Conservation (phyloP, 83 land plant species). For the Thuja plicata region DNA sequence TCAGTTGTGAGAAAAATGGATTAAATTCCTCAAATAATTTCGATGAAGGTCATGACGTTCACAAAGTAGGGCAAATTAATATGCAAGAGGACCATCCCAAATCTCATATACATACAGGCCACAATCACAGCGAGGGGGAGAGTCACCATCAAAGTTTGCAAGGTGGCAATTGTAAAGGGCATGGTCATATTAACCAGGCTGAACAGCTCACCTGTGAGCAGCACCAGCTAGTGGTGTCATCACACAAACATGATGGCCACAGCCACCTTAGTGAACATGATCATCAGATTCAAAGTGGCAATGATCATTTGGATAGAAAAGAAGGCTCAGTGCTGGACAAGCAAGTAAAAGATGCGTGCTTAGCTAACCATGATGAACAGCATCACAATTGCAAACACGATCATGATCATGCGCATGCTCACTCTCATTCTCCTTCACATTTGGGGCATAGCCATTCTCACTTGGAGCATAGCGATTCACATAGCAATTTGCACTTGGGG, state of each 20-base stretch:
- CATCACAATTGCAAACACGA: constrained; percentile 20
- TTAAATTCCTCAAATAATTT: constrained; percentile 9
- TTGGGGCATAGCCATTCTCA: too few relatives aligned
- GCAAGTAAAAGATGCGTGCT: background rate
- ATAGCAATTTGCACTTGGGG: too few relatives aligned
- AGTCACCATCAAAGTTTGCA: background rate
- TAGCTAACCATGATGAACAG: constrained; percentile 12
- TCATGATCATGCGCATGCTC: too few relatives aligned
- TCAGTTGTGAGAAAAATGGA: background rate
- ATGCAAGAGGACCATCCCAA: background rate
- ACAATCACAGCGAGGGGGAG: constrained; percentile 14
- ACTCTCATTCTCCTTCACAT: too few relatives aligned
- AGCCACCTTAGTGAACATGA: background rate
- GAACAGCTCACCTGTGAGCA: constrained; percentile 14
- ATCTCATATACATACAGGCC: constrained; percentile 11
- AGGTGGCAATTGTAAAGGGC: constrained; percentile 18
- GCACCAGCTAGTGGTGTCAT: background rate
- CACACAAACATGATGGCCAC: background rate
- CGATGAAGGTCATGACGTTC: constrained; percentile 21
- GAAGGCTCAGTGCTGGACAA: background rate
- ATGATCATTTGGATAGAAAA: background rate
- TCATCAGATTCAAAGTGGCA: background rate
- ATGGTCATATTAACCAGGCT: constrained; percentile 13
- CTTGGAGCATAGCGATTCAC: too few relatives aligned
- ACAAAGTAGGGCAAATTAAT: background rate